Percentiles rank a stretch among this genome's conserved stretches.
Evolutionary conservation across 2,329 filamentous ascomycete genomes (phyloP).

Genomic region (Botrytis cinerea): DNA sequence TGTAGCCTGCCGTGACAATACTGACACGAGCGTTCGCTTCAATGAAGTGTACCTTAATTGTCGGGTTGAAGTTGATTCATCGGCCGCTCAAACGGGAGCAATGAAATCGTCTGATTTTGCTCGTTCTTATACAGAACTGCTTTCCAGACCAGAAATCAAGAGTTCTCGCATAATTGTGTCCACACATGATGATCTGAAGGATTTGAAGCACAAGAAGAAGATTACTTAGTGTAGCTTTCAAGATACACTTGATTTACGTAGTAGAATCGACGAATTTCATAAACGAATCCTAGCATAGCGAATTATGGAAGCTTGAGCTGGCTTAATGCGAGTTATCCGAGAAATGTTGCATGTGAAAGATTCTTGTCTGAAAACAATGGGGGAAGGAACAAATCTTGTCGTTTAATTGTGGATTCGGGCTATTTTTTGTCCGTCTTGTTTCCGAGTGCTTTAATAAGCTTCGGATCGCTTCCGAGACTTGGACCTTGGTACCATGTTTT

Average conservation of each 20-base stretch:
- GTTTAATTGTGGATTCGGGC: background rate
- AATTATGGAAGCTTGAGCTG: background rate
- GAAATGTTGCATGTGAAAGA: background rate
- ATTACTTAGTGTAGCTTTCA: background rate
- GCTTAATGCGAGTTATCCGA: background rate
- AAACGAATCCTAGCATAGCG: background rate
- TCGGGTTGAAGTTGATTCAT: conserved; percentile 38
- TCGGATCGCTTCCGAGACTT: background rate
- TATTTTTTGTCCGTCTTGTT: background rate
- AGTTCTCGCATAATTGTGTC: conserved; percentile 28
- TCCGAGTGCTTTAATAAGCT: background rate
- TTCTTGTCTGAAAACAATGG: background rate
- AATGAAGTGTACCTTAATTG: conserved; percentile 45
- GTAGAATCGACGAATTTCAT: background rate
- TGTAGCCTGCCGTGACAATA: conserved; percentile 40
- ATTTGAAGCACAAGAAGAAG: conserved; percentile 25
- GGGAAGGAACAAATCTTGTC: background rate
- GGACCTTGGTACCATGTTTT: background rate
- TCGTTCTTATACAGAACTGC: conserved; percentile 30
- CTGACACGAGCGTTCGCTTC: conserved; percentile 44
- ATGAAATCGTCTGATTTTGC: conserved; percentile 33
- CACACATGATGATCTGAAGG: conserved; percentile 21
- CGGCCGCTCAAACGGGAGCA: conserved; percentile 26
- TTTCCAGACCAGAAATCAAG: conserved; percentile 27
- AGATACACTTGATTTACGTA: background rate